Evolutionary conservation across 805 yeast species (phyloP).

Genomic region (Priceomyces medius): DNA sequence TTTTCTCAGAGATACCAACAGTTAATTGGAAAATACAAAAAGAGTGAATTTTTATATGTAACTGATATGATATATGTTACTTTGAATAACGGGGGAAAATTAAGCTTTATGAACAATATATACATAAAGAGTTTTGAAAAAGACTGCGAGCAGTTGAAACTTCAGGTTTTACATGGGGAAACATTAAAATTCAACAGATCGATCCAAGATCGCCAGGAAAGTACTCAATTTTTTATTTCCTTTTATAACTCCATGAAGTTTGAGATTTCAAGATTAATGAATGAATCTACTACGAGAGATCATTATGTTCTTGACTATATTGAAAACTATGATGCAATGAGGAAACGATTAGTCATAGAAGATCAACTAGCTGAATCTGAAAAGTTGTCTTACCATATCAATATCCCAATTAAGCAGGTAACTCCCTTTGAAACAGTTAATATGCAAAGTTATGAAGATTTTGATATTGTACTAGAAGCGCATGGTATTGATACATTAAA

Average conservation of each 20-base stretch:
- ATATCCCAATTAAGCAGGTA: constrained; percentile 33
- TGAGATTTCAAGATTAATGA: constrained; percentile 38
- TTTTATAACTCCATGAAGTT: constrained; percentile 48
- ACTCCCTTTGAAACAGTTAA: constrained; percentile 7
- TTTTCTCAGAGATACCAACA: constrained; percentile 24
- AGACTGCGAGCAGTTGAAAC: constrained; percentile 34
- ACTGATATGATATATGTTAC: constrained; percentile 33
- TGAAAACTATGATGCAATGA: constrained; percentile 68
- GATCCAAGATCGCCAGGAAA: constrained; percentile 66
- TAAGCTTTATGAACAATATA: constrained; percentile 30
- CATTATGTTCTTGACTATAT: constrained; percentile 60
- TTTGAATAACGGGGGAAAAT: constrained; percentile 35
- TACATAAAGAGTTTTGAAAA: constrained; percentile 34
- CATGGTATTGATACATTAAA: constrained; percentile 28
- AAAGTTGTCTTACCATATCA: constrained; percentile 39
- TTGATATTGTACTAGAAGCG: constrained; percentile 18
- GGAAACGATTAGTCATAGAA: constrained; percentile 58
- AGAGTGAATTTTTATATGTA: constrained; percentile 18
- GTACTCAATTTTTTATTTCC: constrained; percentile 46
- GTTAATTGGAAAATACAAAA: constrained; percentile 18
- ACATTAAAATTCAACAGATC: constrained; percentile 50
- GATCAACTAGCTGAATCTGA: constrained; percentile 48
- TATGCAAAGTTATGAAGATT: constrained; percentile 9
- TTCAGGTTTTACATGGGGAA: constrained; percentile 44
- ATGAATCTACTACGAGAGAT: constrained; percentile 14